A percentile compares a stretch with the other conserved stretches of the same genome.
phyloP scores from a whole-genome alignment of 257 asterid species.

The Fraxinus pennsylvanica region DNA sequence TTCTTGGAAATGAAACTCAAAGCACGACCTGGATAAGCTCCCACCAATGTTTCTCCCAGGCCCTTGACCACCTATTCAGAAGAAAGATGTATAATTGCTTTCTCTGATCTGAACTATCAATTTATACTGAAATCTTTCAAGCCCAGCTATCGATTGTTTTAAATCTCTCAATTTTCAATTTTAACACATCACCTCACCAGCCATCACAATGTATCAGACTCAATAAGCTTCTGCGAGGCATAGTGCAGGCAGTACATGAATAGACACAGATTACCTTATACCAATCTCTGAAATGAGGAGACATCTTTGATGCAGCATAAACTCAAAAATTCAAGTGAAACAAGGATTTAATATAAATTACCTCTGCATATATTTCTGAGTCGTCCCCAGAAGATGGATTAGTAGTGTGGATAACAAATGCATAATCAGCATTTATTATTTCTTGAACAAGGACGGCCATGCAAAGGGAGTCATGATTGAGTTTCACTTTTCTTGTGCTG shows the following conservation, averaged over 20 bases:
- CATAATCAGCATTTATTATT: slow-evolving; percentile 94
- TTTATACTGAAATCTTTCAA: slow-evolving; percentile 3
- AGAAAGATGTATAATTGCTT: slow-evolving; percentile 28
- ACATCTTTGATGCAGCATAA: not conserved
- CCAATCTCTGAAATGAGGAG: slow-evolving; percentile 13
- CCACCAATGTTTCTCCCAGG: slow-evolving; percentile 98
- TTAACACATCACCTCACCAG: not conserved
- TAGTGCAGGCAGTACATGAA: not conserved
- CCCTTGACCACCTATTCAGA: slow-evolving; percentile 89
- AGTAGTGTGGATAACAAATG: slow-evolving; percentile 97
- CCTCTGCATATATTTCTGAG: slow-evolving; percentile 96
- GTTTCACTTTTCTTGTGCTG: slow-evolving; percentile 94
- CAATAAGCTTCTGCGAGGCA: not conserved
- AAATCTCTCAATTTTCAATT: not conserved
- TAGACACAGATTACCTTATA: slow-evolving; percentile 4
- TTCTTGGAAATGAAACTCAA: slow-evolving; percentile 94
- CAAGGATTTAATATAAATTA: slow-evolving; percentile 28
- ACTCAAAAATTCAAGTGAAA: slow-evolving; percentile 13
- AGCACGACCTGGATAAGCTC: slow-evolving; percentile 99
- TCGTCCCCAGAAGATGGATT: slow-evolving; percentile 94
- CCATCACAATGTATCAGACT: not conserved
- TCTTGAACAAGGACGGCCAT: slow-evolving; percentile 99
- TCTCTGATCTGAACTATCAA: slow-evolving; percentile 8
- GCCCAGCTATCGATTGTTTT: not conserved
- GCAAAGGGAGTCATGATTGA: slow-evolving; percentile 89